These are phyloP conservation scores for Friedmanniomyces simplex DNA, from an alignment of 495 filamentous ascomycete species.

Conservation along the genomic window DNA sequence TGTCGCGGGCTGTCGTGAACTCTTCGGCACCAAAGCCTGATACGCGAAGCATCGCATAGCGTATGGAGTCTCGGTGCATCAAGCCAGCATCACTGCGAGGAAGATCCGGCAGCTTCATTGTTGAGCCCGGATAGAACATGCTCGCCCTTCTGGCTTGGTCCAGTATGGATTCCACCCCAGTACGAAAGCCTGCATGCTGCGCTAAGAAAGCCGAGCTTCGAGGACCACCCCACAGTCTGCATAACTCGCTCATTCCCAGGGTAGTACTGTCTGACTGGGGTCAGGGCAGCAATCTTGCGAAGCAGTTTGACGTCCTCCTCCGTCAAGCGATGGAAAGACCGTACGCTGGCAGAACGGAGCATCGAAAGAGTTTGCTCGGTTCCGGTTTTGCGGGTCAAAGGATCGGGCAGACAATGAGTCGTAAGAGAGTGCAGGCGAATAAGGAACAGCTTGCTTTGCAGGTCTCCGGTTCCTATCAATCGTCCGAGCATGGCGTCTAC, in stretches of 20 bases:
- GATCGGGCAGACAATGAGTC: slow-evolving; percentile 47
- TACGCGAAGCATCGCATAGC: slow-evolving; percentile 40
- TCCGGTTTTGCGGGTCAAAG: slow-evolving; percentile 47
- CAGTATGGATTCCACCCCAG: slow-evolving; percentile 35
- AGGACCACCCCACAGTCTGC: slow-evolving; percentile 43
- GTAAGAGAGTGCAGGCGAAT: slow-evolving; percentile 49
- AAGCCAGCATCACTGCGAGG: slow-evolving; percentile 19
- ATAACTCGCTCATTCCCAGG: slow-evolving; percentile 40
- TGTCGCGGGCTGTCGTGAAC: slow-evolving; percentile 32
- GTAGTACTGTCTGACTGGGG: slow-evolving; percentile 47
- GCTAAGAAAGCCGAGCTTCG: slow-evolving; percentile 35
- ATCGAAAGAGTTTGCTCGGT: slow-evolving; percentile 49
- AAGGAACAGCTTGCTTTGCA: slow-evolving; percentile 45
- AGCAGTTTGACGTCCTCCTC: slow-evolving; percentile 35
- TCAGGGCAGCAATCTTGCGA: slow-evolving; percentile 38
- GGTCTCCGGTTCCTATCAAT: slow-evolving; percentile 32
- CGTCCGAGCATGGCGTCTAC: slow-evolving; percentile 41
- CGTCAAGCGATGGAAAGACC: slow-evolving; percentile 41
- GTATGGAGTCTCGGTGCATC: slow-evolving; percentile 35
- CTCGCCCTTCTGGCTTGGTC: slow-evolving; percentile 26
- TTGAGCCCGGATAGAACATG: neutral
- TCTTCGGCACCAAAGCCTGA: slow-evolving; percentile 45
- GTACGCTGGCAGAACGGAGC: slow-evolving; percentile 38
- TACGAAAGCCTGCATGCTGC: slow-evolving; percentile 43
- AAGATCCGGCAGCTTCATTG: neutral